Base-by-base conservation (phyloP, 805 yeast species). In the Candida adriatica region DNA sequence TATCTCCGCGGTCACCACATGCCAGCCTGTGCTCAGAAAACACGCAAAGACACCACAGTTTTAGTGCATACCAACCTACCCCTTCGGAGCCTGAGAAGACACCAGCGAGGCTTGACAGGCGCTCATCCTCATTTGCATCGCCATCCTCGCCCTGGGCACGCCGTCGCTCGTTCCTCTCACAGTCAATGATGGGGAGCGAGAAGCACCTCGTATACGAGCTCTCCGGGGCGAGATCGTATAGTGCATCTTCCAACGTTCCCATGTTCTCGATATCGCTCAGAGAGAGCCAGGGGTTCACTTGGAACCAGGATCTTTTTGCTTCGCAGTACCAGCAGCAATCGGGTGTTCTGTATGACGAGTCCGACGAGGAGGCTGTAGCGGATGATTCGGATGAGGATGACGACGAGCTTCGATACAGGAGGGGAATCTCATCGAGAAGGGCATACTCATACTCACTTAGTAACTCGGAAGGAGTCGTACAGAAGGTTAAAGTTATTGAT, bases 221-320 rank as follows among this genome's bases (percentile, higher is more conserved):
- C n/a, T 22, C 34, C 34, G 56, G 37, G 3, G 33, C 29, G 6
- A 29, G 37, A 7, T 25, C 16, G 4, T 33, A 20, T 22, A 36
- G 33, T 1, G 5, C 27, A 13, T n/a, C 29, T 8, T 6, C 30
- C 4, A 31, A 33, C 25, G 8, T 40, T 18, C 41, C 68, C 6
- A 42, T 59, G 1, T 63, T 49, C 34, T 59, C 66, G 11, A 62
- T 77, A 22, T 64, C 71, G 11, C 56, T 77, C 24, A 64, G 62
- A 16, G 81, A 79, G 45, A 69, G 79, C 19, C 88, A 81, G 48
- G 92, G 92, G 3, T 81, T 80, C 45, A 55, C 71, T 3, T 81
- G 85, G 73, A 80, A 81, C 50, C 88, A 80, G 48, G 88, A 80
- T 45, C 56, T 79, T 27, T 81, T 79, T 63, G 88, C 86, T 3